Percentiles rank a stretch among this genome's conserved stretches.
Evolutionary conservation across 2,329 filamentous ascomycete genomes (phyloP).

Genomic region (Xylariaceae sp.): DNA sequence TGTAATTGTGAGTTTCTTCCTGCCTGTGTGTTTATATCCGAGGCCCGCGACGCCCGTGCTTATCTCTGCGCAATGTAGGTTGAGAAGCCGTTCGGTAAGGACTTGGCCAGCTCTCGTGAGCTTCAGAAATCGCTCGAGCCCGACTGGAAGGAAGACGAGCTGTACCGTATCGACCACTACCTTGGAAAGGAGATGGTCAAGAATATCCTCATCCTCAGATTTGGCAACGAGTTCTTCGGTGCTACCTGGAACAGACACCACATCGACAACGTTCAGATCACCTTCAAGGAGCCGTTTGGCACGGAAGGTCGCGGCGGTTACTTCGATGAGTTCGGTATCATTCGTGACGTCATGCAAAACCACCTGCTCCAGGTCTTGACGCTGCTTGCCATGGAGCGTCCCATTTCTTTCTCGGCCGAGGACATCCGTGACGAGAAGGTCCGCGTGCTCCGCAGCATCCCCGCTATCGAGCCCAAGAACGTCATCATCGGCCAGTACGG

Average conservation of each 20-base stretch:
- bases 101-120: slow-evolving; percentile 87
- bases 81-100: slow-evolving; percentile 99
- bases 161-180: slow-evolving; percentile 99
- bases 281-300: slow-evolving; percentile 98
- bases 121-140: slow-evolving; percentile 92
- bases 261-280: slow-evolving; percentile 98
- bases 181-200: slow-evolving; percentile 99
- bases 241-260: slow-evolving; percentile 99
- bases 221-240: slow-evolving; percentile 97
- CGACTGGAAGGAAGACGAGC: slow-evolving; percentile 97
- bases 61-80: slow-evolving; percentile 51
- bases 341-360: slow-evolving; percentile 99
- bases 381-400: slow-evolving; percentile 94
- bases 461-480: slow-evolving; percentile 96
- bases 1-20: slow-evolving; percentile 67
- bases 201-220: slow-evolving; percentile 96
- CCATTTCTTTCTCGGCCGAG: slow-evolving; percentile 95
- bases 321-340: slow-evolving; percentile 99
- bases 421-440: slow-evolving; percentile 99
- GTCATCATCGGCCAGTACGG: slow-evolving; percentile 99
- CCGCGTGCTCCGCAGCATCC: slow-evolving; percentile 87
- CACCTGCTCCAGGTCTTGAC: slow-evolving; percentile 95
- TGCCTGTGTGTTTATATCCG: background rate
- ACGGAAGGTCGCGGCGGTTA: slow-evolving; percentile 97
- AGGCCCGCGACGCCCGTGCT: slow-evolving; percentile 7